Evolutionary conservation across 2,329 filamentous ascomycete genomes (phyloP).

Genomic region (Xylariaceae sp.): DNA sequence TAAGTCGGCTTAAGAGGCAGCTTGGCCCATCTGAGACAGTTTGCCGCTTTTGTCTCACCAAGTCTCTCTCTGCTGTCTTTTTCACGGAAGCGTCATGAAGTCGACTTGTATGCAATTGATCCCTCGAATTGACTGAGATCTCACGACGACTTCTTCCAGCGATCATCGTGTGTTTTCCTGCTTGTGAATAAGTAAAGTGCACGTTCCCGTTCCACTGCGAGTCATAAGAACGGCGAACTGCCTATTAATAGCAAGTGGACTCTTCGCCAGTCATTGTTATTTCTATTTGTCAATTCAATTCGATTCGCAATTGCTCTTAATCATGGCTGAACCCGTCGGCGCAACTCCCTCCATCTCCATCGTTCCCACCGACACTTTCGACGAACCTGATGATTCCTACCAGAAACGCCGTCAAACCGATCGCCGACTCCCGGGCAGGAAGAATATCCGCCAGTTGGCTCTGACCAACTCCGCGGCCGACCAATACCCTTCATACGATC

Average conservation of each 20-base stretch:
- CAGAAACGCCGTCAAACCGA: slow-evolving; percentile 3
- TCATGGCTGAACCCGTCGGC: slow-evolving; percentile 15
- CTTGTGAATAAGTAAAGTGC: too few relatives aligned
- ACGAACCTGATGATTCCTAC: slow-evolving; percentile 19
- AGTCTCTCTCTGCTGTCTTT: neutral
- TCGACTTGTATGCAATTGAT: neutral
- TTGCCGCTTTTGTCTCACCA: neutral
- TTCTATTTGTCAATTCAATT: neutral
- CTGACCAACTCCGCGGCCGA: slow-evolving; percentile 17
- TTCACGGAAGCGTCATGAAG: neutral
- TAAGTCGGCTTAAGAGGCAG: neutral
- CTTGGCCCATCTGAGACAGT: neutral
- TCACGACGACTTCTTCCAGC: neutral
- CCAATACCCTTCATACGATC: slow-evolving; percentile 28
- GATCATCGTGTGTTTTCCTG: too few relatives aligned
- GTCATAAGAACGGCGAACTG: too few relatives aligned
- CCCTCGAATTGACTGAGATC: neutral
- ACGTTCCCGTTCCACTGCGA: too few relatives aligned
- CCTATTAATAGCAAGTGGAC: neutral
- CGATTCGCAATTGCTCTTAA: neutral
- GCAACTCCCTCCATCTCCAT: slow-evolving; percentile 27
- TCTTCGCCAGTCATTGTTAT: neutral
- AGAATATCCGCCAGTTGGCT: slow-evolving; percentile 13
- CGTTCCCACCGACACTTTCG: slow-evolving; percentile 27
- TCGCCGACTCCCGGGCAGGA: neutral